These are phyloP conservation scores for Zoysia japonica DNA, from an alignment of 176 grass and related monocot genomes.

Conservation along the genomic window DNA sequence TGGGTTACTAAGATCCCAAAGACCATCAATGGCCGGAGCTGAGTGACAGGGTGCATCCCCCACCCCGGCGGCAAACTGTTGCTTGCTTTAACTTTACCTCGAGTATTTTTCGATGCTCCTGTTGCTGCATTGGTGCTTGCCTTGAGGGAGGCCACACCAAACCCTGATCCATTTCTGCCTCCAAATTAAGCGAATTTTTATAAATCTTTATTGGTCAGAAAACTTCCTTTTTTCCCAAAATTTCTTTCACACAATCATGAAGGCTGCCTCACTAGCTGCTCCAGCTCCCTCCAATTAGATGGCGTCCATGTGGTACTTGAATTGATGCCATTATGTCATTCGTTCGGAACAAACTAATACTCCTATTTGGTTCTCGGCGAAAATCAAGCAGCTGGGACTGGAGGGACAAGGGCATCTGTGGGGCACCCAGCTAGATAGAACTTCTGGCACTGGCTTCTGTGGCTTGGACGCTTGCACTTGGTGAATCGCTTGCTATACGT, in stretches of 20 bases:
- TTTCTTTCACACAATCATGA: slow-evolving; percentile 40
- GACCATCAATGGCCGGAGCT: background rate
- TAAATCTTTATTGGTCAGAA: no score
- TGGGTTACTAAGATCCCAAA: background rate
- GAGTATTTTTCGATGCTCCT: background rate
- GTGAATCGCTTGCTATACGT: slow-evolving; percentile 2
- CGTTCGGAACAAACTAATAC: no score
- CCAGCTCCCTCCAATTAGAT: background rate
- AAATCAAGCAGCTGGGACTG: background rate
- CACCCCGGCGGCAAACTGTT: background rate
- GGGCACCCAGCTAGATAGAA: slow-evolving; percentile 13
- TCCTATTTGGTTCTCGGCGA: background rate
- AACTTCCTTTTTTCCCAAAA: slow-evolving; percentile 4
- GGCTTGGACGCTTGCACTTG: slow-evolving; percentile 33
- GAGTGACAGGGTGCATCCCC: background rate
- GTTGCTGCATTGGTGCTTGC: background rate
- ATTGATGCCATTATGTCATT: no score
- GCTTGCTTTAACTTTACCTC: slow-evolving; percentile 31
- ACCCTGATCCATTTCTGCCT: slow-evolving; percentile 25
- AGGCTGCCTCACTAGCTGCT: background rate
- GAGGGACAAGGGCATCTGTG: slow-evolving; percentile 29
- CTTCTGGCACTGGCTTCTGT: slow-evolving; percentile 26
- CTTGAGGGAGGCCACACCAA: slow-evolving; percentile 31
- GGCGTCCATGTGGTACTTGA: background rate
- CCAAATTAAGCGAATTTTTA: background rate